Evolutionary conservation across 1,139 yeast species (phyloP), one percentile per base, ranked within the genome.

Genomic region (Hansenula anomala): DNA sequence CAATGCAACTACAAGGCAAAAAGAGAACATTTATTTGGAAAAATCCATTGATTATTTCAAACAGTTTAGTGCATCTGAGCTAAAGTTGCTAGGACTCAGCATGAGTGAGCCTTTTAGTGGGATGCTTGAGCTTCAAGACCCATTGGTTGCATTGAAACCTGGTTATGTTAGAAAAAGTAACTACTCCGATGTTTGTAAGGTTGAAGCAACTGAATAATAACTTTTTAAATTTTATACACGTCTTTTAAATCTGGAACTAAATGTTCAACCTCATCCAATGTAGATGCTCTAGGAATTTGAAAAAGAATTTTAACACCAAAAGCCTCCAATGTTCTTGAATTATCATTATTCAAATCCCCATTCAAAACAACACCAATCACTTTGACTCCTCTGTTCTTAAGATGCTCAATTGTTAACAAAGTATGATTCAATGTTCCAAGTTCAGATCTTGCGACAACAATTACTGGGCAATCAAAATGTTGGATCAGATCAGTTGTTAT

Each of bases 391-490:
- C 46, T 46, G 4, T 34, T 30, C 24, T 40, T 42, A 25, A 61
- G 43, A 36, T 54, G 53, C 22, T 59, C 58, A 19, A 56, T 32
- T 10, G 62, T 57, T 35, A 61, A 40, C 30, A 61, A 39, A 1
- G 64, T 58, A 36, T 61, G 63, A 40, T 61, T 61, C 28, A 61
- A 35, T 1, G 64, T 60, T 6, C 65, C 65, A 13, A 60, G 45
- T 1, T 52, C 58, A 18, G 62, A 54, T 36, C 60, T 46, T 3
- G 62, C 60, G 19, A 60, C 63, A 13, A 59, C 49, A 25, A 60
- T 49, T 11, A 53, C 55, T 6, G 52, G 45, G 6, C 51, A 41
- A 17, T 52, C 42, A n/a, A 59, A 27, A 17, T 43, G 41, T 23
- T 44, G 44, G 13, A 60, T 52, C 28, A 59, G 40, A 36, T 59